Conservation (phyloP, 768 basidiomycete genomes). For the Suillus lakei region DNA sequence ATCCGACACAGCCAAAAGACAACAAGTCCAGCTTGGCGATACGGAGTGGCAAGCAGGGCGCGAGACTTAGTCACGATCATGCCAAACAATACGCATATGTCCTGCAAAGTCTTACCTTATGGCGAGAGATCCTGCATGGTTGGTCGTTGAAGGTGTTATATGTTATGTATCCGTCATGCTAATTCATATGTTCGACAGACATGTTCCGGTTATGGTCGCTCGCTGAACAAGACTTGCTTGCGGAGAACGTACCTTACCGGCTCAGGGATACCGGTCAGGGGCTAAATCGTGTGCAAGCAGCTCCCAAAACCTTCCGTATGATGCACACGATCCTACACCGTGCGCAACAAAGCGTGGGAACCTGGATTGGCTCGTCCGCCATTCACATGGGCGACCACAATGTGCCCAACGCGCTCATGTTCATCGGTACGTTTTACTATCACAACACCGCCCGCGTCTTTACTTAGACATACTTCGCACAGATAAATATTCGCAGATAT, state of each 20-base stretch:
- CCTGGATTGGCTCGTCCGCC: slow-evolving; percentile 86
- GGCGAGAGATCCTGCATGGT: slow-evolving; percentile 89
- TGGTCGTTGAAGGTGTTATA: slow-evolving; percentile 15
- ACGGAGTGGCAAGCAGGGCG: slow-evolving; percentile 79
- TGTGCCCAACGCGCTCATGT: slow-evolving; percentile 68
- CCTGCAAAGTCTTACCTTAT: slow-evolving; percentile 83
- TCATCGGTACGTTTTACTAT: slow-evolving; percentile 57
- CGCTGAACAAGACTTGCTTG: slow-evolving; percentile 81
- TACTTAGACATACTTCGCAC: neutral
- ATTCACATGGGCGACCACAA: slow-evolving; percentile 90
- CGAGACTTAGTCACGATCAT: slow-evolving; percentile 84
- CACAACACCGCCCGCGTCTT: neutral
- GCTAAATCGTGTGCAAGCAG: slow-evolving; percentile 85
- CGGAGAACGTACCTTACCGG: slow-evolving; percentile 74
- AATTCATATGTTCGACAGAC: slow-evolving; percentile 45
- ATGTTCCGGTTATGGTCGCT: slow-evolving; percentile 90
- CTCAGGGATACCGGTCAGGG: slow-evolving; percentile 90
- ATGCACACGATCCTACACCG: slow-evolving; percentile 88
- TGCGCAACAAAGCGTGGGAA: slow-evolving; percentile 79
- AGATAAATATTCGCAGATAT: slow-evolving; percentile 92
- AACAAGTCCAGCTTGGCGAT: slow-evolving; percentile 74
- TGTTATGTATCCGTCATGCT: slow-evolving; percentile 11
- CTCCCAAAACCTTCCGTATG: slow-evolving; percentile 88
- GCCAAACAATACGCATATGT: slow-evolving; percentile 86
- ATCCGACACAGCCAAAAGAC: slow-evolving; percentile 71